A percentile compares a stretch with the other conserved stretches of the same genome.
Evolutionary conservation across 2,329 filamentous ascomycete genomes (phyloP).

Genomic region (Pseudogymnoascus sp.): DNA sequence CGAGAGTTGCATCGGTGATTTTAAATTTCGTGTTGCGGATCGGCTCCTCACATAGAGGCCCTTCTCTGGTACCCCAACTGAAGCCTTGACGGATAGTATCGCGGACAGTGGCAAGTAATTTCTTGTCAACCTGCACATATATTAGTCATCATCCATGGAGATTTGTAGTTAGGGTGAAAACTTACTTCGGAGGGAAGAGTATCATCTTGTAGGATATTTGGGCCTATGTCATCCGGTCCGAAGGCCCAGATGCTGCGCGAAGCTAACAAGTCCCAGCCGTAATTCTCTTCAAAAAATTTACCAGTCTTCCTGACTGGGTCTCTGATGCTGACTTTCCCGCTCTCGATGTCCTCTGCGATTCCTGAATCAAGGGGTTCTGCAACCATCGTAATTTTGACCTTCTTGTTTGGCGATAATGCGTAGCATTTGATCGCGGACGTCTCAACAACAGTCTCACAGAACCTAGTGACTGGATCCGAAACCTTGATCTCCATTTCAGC

Average conservation of each 20-base stretch:
- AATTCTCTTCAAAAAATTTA: constrained; percentile 94
- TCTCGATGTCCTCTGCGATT: constrained; percentile 90
- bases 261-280: constrained; percentile 92
- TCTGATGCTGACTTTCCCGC: constrained; percentile 79
- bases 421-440: constrained; percentile 98
- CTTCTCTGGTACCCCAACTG: constrained; percentile 91
- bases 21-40: constrained; percentile 98
- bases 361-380: constrained; percentile 92
- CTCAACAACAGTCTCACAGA: constrained; percentile 96
- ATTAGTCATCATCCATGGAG: neutral
- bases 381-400: constrained; percentile 98
- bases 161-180: constrained; percentile 16
- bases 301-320: constrained; percentile 89
- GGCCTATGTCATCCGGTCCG: constrained; percentile 86
- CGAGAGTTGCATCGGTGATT: constrained; percentile 81
- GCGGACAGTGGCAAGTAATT: constrained; percentile 73
- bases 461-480: constrained; percentile 91
- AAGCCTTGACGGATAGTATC: constrained; percentile 95
- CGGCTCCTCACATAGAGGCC: constrained; percentile 93
- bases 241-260: constrained; percentile 97
- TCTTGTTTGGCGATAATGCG: constrained; percentile 95
- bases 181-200: constrained; percentile 78
- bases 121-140: constrained; percentile 67
- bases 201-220: constrained; percentile 95
- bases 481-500: constrained; percentile 99